Conservation (phyloP, 2,329 filamentous ascomycete genomes). For the Fusarium beomiforme region DNA sequence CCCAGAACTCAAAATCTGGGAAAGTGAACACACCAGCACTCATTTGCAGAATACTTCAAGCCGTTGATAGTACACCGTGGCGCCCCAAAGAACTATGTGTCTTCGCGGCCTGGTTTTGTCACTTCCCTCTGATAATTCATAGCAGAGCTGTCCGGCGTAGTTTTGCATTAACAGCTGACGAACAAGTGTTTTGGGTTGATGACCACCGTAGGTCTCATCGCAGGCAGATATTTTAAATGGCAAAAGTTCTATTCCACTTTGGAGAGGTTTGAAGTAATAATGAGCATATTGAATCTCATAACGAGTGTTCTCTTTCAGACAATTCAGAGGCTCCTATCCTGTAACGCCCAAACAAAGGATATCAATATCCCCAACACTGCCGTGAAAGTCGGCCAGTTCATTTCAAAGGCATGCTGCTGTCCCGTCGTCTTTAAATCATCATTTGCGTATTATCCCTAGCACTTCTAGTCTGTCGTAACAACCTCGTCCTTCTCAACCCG, state of each 20-base stretch:
- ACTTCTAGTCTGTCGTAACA: slow-evolving; percentile 56
- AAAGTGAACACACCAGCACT: neutral
- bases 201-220: neutral
- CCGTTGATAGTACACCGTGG: neutral
- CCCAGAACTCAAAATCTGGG: neutral
- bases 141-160: neutral
- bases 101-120: neutral
- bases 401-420: slow-evolving; percentile 22
- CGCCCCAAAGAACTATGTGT: neutral
- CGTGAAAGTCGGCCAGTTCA: slow-evolving; percentile 3
- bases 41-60: neutral
- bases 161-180: neutral
- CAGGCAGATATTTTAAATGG: neutral
- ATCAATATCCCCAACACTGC: slow-evolving; percentile 16
- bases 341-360: slow-evolving; percentile 35
- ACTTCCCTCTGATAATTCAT: neutral
- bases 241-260: neutral
- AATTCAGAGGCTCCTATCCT: slow-evolving; percentile 29
- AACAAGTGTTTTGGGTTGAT: neutral
- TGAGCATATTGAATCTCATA: slow-evolving; percentile 11
- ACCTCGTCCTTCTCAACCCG: slow-evolving; percentile 80
- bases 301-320: slow-evolving; percentile 26
- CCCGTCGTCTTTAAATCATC: slow-evolving; percentile 13
- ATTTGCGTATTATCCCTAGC: neutral
- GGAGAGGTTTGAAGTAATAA: slow-evolving; percentile 1